Conservation (phyloP, 441 rosid genomes). For the Viola pubescens region DNA sequence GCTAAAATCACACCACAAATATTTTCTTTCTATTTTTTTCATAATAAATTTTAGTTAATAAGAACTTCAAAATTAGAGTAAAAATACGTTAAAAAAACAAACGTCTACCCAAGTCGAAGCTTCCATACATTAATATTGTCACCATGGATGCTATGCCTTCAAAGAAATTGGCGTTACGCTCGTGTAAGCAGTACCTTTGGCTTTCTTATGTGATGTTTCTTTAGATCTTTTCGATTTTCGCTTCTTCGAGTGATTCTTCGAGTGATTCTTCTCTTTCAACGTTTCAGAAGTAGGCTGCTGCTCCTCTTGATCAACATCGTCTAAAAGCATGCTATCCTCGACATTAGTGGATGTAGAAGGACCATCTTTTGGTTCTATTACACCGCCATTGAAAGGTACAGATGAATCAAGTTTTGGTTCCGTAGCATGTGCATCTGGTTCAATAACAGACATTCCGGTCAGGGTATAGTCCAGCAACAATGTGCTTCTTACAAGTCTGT, state of each 20-base stretch:
- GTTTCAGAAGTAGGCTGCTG: slow-evolving; percentile 11
- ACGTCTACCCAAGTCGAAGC: no score
- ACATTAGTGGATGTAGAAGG: slow-evolving; percentile 11
- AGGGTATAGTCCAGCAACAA: slow-evolving; percentile 80
- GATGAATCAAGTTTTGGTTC: slow-evolving; percentile 14
- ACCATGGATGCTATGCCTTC: slow-evolving; percentile 12
- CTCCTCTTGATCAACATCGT: slow-evolving; percentile 16
- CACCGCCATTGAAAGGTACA: slow-evolving; percentile 12
- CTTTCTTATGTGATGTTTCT: slow-evolving; percentile 54
- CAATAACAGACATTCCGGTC: slow-evolving; percentile 73
- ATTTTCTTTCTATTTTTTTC: no score
- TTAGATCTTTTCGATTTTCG: slow-evolving; percentile 47
- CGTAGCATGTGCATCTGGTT: slow-evolving; percentile 37
- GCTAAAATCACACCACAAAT: no score
- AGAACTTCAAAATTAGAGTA: no score
- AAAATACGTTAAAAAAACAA: no score
- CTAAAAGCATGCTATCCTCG: background rate
- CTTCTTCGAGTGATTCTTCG: slow-evolving; percentile 54
- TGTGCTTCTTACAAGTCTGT: slow-evolving; percentile 81
- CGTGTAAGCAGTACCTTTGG: slow-evolving; percentile 24
- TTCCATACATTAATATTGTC: no score
- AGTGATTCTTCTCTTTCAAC: slow-evolving; percentile 23
- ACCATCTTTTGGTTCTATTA: slow-evolving; percentile 13
- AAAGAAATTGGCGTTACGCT: slow-evolving; percentile 22
- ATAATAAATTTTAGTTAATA: no score